Percentiles rank a stretch among this genome's conserved stretches.
phyloP scores from a whole-genome alignment of 352 stramenopile species.

The Pythium chondricola region DNA sequence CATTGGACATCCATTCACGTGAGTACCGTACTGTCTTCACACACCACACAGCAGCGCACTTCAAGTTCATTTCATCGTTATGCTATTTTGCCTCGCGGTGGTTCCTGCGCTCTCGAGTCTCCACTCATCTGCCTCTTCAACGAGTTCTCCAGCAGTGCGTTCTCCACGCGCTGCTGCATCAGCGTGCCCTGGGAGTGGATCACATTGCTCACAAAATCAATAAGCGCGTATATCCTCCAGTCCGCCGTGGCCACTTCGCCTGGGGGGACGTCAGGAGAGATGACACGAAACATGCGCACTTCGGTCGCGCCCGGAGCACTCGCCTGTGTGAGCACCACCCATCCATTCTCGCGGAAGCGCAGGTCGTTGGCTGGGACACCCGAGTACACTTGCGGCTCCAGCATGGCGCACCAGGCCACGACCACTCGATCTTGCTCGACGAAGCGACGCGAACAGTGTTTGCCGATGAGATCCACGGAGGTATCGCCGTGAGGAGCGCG shows the following conservation, averaged over 20 bases:
- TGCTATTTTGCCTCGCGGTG: not conserved
- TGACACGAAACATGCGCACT: conserved; percentile 9
- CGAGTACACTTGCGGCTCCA: conserved; percentile 1
- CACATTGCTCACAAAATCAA: conserved; percentile 8
- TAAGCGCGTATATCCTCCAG: conserved; percentile 16
- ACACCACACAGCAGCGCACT: too few species aligned
- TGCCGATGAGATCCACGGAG: not conserved
- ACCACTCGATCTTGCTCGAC: conserved; percentile 5
- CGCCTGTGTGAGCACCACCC: not conserved
- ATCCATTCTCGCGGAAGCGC: conserved; percentile 1
- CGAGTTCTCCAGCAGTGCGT: conserved; percentile 18
- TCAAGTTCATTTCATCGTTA: too few species aligned
- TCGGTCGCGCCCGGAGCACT: not conserved
- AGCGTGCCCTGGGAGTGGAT: conserved; percentile 9
- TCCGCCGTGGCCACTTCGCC: conserved; percentile 1
- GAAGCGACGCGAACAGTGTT: conserved; percentile 1
- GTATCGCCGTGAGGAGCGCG: not conserved
- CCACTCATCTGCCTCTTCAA: conserved; percentile 12
- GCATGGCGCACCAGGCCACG: not conserved
- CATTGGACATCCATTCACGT: too few species aligned
- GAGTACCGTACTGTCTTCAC: too few species aligned
- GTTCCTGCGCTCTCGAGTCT: not conserved
- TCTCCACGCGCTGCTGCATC: conserved; percentile 16
- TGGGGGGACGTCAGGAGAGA: not conserved
- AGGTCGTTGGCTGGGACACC: not conserved